These are phyloP conservation scores for Yamadazyma insecticola DNA, from an alignment of 805 yeast species.

Conservation along the genomic window DNA sequence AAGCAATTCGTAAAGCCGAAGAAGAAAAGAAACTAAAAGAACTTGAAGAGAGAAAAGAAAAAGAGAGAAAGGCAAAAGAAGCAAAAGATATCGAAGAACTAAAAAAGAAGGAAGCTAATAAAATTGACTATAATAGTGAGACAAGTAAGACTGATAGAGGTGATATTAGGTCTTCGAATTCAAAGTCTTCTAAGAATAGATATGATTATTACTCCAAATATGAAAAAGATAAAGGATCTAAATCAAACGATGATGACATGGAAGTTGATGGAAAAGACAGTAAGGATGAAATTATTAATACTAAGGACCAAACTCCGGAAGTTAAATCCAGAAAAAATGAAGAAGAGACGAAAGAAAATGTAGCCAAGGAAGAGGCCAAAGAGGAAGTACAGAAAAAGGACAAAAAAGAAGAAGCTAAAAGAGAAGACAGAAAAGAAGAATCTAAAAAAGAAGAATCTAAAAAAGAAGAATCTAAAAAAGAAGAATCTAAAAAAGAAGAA, in stretches of 20 bases:
- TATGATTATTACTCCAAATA: constrained; percentile 27
- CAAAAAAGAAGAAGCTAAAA: constrained; percentile 1
- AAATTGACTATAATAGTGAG: constrained; percentile 3
- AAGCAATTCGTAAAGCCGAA: constrained; percentile 9
- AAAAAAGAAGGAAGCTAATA: constrained; percentile 11
- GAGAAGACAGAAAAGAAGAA: constrained; percentile 1
- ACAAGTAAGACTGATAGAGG: constrained; percentile 1
- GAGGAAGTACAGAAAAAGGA: not conserved
- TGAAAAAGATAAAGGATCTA: constrained; percentile 2
- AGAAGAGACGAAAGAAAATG: constrained; percentile 5
- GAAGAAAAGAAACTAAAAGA: constrained; percentile 10
- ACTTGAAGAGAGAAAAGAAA: constrained; percentile 10
- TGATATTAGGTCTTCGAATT: constrained; percentile 3
- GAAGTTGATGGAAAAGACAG: constrained; percentile 1
- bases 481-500: constrained; percentile 1
- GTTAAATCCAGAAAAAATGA: not conserved
- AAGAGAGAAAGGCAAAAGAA: constrained; percentile 8
- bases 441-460: not conserved
- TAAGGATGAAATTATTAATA: constrained; percentile 3
- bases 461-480: constrained; percentile 1
- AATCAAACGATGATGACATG: not conserved
- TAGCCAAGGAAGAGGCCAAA: constrained; percentile 6
- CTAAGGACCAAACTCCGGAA: constrained; percentile 1
- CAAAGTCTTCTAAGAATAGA: constrained; percentile 16
- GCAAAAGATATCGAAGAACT: constrained; percentile 2